Conservation (phyloP, 2,329 filamentous ascomycete species). For the Aureobasidium sp. region DNA sequence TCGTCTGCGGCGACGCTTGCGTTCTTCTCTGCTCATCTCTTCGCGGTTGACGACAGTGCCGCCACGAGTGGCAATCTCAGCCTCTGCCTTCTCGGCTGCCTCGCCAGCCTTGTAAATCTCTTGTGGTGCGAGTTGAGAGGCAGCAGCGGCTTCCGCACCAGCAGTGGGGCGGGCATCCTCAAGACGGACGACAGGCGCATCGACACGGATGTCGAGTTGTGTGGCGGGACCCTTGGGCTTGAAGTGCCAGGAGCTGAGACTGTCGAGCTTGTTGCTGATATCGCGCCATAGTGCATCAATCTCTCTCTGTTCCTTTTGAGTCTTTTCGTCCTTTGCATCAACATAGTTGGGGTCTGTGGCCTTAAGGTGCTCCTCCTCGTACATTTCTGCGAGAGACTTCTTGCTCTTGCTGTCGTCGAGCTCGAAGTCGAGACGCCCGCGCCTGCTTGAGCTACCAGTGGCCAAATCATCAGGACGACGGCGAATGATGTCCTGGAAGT, state of each 20-base stretch:
- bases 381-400: constrained; percentile 82
- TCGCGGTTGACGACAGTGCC: constrained; percentile 72
- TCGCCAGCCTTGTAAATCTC: constrained; percentile 84
- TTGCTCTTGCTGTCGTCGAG: constrained; percentile 82
- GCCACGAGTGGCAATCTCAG: constrained; percentile 59
- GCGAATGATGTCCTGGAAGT: constrained; percentile 87
- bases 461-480: constrained; percentile 69
- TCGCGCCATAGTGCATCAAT: constrained; percentile 78
- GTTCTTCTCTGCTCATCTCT: constrained; percentile 85
- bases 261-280: constrained; percentile 72
- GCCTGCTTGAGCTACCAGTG: constrained; percentile 53
- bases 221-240: constrained; percentile 78
- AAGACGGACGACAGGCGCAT: constrained; percentile 87
- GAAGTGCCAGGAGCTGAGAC: constrained; percentile 90
- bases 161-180: constrained; percentile 89
- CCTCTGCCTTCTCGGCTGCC: constrained; percentile 46
- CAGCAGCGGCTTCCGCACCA: constrained; percentile 62
- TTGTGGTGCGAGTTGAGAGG: constrained; percentile 79
- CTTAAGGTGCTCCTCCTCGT: constrained; percentile 86
- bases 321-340: constrained; percentile 74
- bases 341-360: constrained; percentile 69
- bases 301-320: constrained; percentile 68
- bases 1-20: constrained; percentile 59
- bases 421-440: constrained; percentile 60
- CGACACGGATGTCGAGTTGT: constrained; percentile 77